Conservation (phyloP, 164 flowering plant genomes). For the Liriodendron chinense region DNA sequence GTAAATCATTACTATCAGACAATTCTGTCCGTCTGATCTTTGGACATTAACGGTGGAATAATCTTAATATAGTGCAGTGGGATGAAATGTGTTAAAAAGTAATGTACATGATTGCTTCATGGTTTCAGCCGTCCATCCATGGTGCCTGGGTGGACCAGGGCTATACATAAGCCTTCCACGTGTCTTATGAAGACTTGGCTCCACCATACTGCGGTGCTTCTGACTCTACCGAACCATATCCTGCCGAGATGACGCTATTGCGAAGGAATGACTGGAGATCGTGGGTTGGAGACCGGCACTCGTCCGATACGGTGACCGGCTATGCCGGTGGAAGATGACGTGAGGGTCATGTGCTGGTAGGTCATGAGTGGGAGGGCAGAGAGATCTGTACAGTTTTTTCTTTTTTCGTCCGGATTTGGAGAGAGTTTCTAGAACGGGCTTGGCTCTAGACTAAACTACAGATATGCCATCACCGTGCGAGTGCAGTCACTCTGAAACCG, state of each 20-base stretch:
- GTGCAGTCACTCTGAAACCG: not conserved
- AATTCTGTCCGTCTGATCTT: too few species aligned
- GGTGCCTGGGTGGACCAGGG: too few species aligned
- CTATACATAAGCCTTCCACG: too few species aligned
- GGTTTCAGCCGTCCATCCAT: too few species aligned
- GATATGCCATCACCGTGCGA: not conserved
- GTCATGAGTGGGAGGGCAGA: conserved; percentile 3
- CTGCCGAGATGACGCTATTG: conserved; percentile 9
- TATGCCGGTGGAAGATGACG: not conserved
- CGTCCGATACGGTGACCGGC: conserved; percentile 9
- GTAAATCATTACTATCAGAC: too few species aligned
- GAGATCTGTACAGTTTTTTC: not conserved
- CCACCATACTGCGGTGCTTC: too few species aligned
- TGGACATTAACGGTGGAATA: too few species aligned
- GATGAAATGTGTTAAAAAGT: too few species aligned
- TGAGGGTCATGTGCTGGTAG: conserved; percentile 6
- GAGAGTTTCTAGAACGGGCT: not conserved
- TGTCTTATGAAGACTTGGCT: too few species aligned
- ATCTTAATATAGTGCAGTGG: too few species aligned
- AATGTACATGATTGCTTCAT: too few species aligned
- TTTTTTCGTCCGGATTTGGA: not conserved
- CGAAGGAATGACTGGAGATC: not conserved
- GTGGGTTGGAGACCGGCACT: not conserved
- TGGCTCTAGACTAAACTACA: not conserved
- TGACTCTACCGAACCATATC: too few species aligned